These are phyloP conservation scores for Trichoderma hamatum DNA, from an alignment of 2,329 filamentous ascomycete genomes.

Conservation along the genomic window DNA sequence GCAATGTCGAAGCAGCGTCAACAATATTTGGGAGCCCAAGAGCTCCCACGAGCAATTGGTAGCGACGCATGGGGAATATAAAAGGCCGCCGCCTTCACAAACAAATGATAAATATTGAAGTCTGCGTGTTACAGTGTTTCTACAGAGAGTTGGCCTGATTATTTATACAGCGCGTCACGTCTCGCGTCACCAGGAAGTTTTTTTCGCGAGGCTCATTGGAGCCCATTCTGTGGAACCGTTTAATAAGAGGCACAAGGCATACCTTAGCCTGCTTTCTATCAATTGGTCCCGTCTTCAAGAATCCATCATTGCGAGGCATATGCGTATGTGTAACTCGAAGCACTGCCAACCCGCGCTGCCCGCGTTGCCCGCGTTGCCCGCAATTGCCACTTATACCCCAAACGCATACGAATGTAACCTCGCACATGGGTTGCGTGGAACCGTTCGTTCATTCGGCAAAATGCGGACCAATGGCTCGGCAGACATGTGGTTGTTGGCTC, in stretches of 20 bases:
- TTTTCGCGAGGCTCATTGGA: not conserved
- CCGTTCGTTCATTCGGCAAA: not conserved
- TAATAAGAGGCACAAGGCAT: not conserved
- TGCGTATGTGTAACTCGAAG: not conserved
- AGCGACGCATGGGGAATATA: not conserved
- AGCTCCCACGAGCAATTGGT: not conserved
- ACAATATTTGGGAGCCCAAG: not conserved
- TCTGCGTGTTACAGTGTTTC: not conserved
- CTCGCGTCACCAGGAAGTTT: not conserved
- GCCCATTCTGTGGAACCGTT: not conserved
- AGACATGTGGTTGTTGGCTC: not conserved
- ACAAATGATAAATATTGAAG: not conserved
- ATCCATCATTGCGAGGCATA: not conserved
- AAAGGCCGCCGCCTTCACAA: not conserved
- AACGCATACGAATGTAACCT: not conserved
- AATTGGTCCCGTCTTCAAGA: not conserved
- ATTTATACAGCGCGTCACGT: not conserved
- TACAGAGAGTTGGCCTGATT: not conserved
- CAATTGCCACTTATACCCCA: not conserved
- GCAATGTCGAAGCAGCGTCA: slow-evolving; percentile 29
- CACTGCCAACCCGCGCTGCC: not conserved
- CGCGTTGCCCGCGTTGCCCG: not conserved
- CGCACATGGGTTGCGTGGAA: not conserved
- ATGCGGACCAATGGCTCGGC: not conserved
- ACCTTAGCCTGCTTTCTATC: not conserved